phyloP scores from a whole-genome alignment of 2,329 filamentous ascomycete species.

The Aspergillus brasiliensis region DNA sequence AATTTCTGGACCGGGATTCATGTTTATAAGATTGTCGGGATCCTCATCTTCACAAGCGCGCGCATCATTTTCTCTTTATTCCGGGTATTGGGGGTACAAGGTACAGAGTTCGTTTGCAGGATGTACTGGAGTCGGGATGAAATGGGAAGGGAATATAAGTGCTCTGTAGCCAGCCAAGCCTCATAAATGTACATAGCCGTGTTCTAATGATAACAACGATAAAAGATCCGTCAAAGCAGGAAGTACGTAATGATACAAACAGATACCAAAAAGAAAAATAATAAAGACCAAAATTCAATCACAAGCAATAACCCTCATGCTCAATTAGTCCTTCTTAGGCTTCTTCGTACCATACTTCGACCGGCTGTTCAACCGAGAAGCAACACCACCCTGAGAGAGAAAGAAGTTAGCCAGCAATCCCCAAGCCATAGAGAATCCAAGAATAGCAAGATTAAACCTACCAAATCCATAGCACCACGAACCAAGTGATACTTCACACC shows the following conservation, averaged over 20 bases:
- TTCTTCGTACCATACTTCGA: constrained; percentile 99
- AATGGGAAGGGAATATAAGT: too few species aligned
- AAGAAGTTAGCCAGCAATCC: constrained; percentile 28
- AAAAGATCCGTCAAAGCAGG: constrained; percentile 7
- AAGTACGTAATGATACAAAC: background rate
- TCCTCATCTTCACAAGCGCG: background rate
- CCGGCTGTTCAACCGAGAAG: constrained; percentile 76
- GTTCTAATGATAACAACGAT: constrained; percentile 16
- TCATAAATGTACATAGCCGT: constrained; percentile 22
- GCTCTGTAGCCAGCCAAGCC: constrained; percentile 3
- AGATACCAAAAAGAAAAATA: background rate
- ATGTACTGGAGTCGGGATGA: background rate
- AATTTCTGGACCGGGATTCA: background rate
- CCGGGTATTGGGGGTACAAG: background rate
- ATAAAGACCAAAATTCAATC: background rate
- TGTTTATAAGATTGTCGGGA: constrained; percentile 1
- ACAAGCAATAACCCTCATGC: background rate
- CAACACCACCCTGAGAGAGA: constrained; percentile 76
- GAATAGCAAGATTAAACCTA: constrained; percentile 54
- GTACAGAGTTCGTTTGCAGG: background rate
- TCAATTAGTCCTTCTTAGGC: constrained; percentile 72
- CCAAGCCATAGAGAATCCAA: background rate
- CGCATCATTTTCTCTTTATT: background rate
- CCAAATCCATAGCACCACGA: constrained; percentile 87
- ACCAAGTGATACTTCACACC: constrained; percentile 97